A percentile compares a stretch with the other conserved stretches of the same genome.
Evolutionary conservation across 2,329 filamentous ascomycete species (phyloP).

Genomic region (Tolypocladium album): DNA sequence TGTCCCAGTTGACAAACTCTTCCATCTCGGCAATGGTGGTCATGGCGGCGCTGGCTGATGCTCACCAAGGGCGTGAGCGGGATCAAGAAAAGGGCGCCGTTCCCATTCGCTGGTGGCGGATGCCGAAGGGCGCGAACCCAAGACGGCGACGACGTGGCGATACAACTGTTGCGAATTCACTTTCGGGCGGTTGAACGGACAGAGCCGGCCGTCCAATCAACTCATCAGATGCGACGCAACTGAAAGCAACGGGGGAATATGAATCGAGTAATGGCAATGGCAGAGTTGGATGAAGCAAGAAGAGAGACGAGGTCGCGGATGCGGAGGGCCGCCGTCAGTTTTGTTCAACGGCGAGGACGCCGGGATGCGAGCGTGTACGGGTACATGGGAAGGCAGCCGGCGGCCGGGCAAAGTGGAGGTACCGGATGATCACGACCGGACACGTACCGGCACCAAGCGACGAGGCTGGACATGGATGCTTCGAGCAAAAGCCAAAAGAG

Average conservation of each 20-base stretch:
- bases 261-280: background rate
- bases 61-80: conserved; percentile 4
- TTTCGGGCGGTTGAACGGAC: background rate
- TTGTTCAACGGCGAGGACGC: conserved; percentile 1
- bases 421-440: background rate
- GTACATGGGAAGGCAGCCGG: background rate
- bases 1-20: conserved; percentile 54
- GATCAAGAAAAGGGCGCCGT: conserved; percentile 4
- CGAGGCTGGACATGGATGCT: background rate
- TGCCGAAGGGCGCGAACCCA: background rate
- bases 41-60: conserved; percentile 11
- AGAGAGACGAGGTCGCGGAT: background rate
- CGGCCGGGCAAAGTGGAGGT: background rate
- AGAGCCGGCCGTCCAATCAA: background rate
- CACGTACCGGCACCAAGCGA: background rate
- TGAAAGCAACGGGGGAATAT: background rate
- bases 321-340: conserved; percentile 1
- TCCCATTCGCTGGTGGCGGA: conserved; percentile 4
- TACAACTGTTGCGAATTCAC: background rate
- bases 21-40: conserved; percentile 42
- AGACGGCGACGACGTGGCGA: background rate
- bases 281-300: background rate
- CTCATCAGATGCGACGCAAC: background rate
- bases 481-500: background rate
- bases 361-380: background rate